Conservation (phyloP, 768 basidiomycete species). For the Leccinum olivaceopallidum region DNA sequence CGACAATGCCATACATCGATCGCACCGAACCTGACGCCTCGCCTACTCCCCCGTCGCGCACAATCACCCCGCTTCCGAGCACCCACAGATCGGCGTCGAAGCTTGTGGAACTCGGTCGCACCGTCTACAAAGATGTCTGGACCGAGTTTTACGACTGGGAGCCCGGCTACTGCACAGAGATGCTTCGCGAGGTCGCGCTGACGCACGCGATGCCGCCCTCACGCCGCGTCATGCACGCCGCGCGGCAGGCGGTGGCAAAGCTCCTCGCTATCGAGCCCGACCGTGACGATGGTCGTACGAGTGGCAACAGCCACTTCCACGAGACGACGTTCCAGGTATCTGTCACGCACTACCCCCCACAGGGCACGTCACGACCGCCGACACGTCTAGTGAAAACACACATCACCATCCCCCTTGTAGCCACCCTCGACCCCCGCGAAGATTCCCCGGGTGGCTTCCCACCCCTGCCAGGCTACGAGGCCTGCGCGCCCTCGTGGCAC, state of each 20-base stretch:
- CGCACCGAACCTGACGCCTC: constrained; percentile 26
- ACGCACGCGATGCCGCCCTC: background rate
- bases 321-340: background rate
- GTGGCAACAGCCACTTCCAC: background rate
- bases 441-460: constrained; percentile 1
- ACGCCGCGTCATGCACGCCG: background rate
- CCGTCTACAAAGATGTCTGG: constrained; percentile 42
- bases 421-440: constrained; percentile 10
- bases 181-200: constrained; percentile 17
- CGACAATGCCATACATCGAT: constrained; percentile 18
- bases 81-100: constrained; percentile 2
- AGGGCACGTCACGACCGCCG: background rate
- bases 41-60: background rate
- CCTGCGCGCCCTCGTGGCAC: constrained; percentile 44
- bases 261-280: constrained; percentile 2
- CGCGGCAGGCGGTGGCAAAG: background rate
- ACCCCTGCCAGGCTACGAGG: constrained; percentile 40
- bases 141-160: constrained; percentile 50
- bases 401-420: constrained; percentile 10
- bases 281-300: background rate
- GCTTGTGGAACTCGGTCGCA: constrained; percentile 26
- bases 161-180: constrained; percentile 27
- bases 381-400: background rate
- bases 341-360: background rate
- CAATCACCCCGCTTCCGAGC: background rate